Evolutionary conservation across 2,329 filamentous ascomycete species (phyloP), one percentile per base, ranked within the genome.

Genomic region (Erysiphe pulchra): DNA sequence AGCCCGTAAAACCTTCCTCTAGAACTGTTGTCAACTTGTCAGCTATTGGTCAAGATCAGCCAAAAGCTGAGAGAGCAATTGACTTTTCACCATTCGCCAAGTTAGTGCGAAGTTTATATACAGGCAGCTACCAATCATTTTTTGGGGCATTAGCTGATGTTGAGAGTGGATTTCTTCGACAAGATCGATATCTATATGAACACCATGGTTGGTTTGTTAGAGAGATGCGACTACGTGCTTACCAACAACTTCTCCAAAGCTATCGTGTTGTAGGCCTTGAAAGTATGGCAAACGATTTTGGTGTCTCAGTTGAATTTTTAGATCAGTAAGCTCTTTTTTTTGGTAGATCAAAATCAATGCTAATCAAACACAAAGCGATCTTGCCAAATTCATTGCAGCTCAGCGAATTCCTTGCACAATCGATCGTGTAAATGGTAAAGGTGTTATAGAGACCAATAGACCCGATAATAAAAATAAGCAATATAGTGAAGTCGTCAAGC

Each of bases 381-480:
- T 98, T 47, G 86, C 87, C 59, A 90, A 85, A 58, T 98, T 98
- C 65, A 95, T 98, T 57, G 90, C 90, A 14, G 85, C 77, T 51
- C 84, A 87, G 59, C 79, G 87, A 55, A 87, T 98, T 57, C 78
- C 86, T 45, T 95, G 90, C 70, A 95, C 86, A 20, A 95, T 98
- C 55, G 90, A 98, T 64, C 82, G 90, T 46, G 90, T 98, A 52
- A 83, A 86, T 48, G 90, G 87, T 53, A 90, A 92, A 62, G 87
- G 87, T 45, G 81, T 95, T 54, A 95, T 98, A 56, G 90, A 95
- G 71, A 98, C 90, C 40, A 94, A 94, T 66, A 74, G 90, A 46
- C 86, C 87, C 9, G 90, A 95, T 60, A 86, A 93, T 67, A 98
- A 98, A 77, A 95, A 95, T 71, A 94, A 93, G 72, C 90, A 98